A percentile compares a stretch with the other conserved stretches of the same genome.
Evolutionary conservation across 2,329 filamentous ascomycete species (phyloP).

Genomic region (Capronia americana): DNA sequence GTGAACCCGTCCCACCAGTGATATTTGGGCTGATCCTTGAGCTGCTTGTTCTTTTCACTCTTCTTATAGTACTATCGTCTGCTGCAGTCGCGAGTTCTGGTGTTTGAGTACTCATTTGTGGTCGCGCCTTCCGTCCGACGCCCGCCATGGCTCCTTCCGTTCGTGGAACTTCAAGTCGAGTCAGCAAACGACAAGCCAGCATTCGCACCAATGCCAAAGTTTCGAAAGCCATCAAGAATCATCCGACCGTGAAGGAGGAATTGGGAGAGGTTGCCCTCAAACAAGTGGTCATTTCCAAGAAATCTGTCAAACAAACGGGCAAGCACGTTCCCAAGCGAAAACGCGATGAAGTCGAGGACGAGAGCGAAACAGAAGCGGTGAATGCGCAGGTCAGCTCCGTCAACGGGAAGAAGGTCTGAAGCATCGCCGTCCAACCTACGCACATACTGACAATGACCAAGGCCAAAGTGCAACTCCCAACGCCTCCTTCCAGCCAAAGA

Average conservation of each 20-base stretch:
- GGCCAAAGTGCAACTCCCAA: conserved; percentile 27
- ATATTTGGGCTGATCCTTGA: neutral
- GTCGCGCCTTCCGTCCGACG: conserved; percentile 30
- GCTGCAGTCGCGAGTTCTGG: no score
- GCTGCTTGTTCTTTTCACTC: neutral
- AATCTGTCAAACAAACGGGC: conserved; percentile 14
- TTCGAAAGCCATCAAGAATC: conserved; percentile 29
- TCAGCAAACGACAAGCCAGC: conserved; percentile 32
- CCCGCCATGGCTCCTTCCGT: conserved; percentile 36
- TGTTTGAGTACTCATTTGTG: neutral
- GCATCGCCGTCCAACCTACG: neutral
- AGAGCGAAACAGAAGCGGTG: conserved; percentile 26
- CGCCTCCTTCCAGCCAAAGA: conserved; percentile 27
- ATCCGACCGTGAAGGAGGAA: conserved; percentile 12
- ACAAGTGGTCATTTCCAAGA: conserved; percentile 14
- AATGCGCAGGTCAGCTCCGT: neutral
- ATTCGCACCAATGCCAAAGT: conserved; percentile 31
- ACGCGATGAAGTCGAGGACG: conserved; percentile 24
- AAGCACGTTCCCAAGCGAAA: conserved; percentile 31
- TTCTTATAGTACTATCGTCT: neutral
- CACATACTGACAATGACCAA: conserved; percentile 16
- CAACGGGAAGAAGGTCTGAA: conserved; percentile 27
- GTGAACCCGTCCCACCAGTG: conserved; percentile 1
- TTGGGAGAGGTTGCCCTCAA: conserved; percentile 25
- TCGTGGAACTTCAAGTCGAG: conserved; percentile 26